phyloP scores from a whole-genome alignment of 345 rosid species.

The Populus simonii region DNA sequence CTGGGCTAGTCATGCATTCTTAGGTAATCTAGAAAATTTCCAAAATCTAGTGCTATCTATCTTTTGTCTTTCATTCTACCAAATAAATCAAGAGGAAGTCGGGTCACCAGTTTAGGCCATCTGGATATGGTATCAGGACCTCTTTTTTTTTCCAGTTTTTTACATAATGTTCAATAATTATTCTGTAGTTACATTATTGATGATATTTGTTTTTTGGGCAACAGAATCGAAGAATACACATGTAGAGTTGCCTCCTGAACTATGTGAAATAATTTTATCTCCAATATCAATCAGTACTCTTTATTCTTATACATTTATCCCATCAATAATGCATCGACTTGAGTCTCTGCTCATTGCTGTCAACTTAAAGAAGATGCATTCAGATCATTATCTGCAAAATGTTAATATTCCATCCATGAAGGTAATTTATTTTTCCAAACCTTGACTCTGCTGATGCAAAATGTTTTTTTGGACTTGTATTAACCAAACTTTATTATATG shows the following conservation, averaged over 20 bases:
- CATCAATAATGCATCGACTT: constrained; percentile 72
- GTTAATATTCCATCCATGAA: constrained; percentile 62
- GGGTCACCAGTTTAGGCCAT: not conserved
- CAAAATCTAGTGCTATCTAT: not conserved
- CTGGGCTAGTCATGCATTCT: not conserved
- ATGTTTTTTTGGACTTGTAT: constrained; percentile 3
- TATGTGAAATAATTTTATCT: constrained; percentile 57
- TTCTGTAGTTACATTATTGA: not conserved
- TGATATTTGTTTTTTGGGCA: not conserved
- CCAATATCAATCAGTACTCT: constrained; percentile 64
- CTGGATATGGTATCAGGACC: not conserved
- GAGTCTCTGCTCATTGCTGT: constrained; percentile 73
- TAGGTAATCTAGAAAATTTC: not conserved
- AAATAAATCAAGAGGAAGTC: not conserved
- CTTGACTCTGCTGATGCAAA: not conserved
- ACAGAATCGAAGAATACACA: constrained; percentile 47
- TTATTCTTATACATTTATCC: constrained; percentile 68
- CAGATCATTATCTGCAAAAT: constrained; percentile 33
- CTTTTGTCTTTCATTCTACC: not conserved
- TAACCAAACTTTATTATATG: constrained; percentile 8
- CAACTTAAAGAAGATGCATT: constrained; percentile 56
- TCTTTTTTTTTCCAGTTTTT: not conserved
- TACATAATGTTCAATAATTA: not conserved
- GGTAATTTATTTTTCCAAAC: constrained; percentile 37
- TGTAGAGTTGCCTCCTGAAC: constrained; percentile 88